Evolutionary conservation across 2,329 filamentous ascomycete genomes (phyloP).

Genomic region (Fusarium austroafricanum): DNA sequence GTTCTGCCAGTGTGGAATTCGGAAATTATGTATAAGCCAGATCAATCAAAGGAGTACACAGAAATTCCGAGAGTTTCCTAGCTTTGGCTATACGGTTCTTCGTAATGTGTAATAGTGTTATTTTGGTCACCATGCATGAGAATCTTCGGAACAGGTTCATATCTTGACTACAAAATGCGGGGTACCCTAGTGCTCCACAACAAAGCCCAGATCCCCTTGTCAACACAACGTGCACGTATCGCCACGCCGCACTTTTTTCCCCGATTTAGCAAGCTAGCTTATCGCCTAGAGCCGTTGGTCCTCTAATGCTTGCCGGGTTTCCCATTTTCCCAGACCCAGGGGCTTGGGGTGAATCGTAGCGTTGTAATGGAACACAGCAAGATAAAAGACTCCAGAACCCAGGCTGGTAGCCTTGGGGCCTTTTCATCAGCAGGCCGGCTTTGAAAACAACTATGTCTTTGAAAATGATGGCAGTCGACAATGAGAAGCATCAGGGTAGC

Average conservation of each 20-base stretch:
- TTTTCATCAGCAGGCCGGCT: no score
- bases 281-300: background rate
- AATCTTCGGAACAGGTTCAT: no score
- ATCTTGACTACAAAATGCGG: background rate
- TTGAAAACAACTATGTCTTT: background rate
- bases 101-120: no score
- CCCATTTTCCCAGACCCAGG: background rate
- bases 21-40: no score
- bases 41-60: no score
- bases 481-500: background rate
- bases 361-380: background rate
- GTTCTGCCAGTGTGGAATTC: no score
- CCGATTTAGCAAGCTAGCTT: background rate
- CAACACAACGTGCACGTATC: background rate
- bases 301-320: background rate
- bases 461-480: background rate
- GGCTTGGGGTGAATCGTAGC: background rate
- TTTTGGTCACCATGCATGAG: no score
- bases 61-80: no score
- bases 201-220: no score
- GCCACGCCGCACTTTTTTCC: constrained; percentile 20
- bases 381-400: background rate
- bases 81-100: no score
- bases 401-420: no score
- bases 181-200: background rate